phyloP scores from a whole-genome alignment of 2,329 filamentous ascomycete genomes.

The Atkinsonella hypoxylon region DNA sequence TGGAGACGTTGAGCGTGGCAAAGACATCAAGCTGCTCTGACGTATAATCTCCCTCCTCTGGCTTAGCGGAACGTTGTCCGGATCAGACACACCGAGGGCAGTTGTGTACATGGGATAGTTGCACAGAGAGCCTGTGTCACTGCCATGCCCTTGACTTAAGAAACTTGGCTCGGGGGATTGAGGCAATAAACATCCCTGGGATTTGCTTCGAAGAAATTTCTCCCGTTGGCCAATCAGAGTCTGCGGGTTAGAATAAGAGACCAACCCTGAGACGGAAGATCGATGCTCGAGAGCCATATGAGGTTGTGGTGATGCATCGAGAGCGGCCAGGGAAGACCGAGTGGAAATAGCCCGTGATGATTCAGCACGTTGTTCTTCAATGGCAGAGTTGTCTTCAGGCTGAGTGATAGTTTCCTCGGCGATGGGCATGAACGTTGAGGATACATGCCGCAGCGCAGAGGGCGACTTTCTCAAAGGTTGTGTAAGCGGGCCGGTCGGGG shows the following conservation, averaged over 20 bases:
- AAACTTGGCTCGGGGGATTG: conserved; percentile 16
- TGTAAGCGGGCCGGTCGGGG: not conserved
- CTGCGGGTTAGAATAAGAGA: conserved; percentile 40
- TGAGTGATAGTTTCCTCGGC: conserved; percentile 26
- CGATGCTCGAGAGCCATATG: conserved; percentile 5
- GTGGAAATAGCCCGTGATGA: conserved; percentile 5
- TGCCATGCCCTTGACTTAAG: conserved; percentile 17
- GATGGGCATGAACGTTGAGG: conserved; percentile 26
- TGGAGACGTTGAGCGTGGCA: conserved; percentile 13
- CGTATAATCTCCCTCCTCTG: conserved; percentile 53
- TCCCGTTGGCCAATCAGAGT: conserved; percentile 46
- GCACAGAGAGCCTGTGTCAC: conserved; percentile 30
- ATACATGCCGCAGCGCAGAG: conserved; percentile 9
- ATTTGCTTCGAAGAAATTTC: conserved; percentile 39
- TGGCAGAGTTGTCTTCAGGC: conserved; percentile 8
- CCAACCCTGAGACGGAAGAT: conserved; percentile 29
- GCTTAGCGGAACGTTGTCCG: conserved; percentile 61
- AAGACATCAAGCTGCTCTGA: conserved; percentile 31
- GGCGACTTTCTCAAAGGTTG: conserved; percentile 14
- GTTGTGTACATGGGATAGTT: conserved; percentile 22
- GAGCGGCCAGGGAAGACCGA: conserved; percentile 11
- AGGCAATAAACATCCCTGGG: conserved; percentile 27
- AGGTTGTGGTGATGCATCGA: conserved; percentile 10
- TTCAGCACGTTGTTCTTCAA: conserved; percentile 5
- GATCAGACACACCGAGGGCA: conserved; percentile 25